These are phyloP conservation scores for Protomyces lactucae-debilis DNA, from an alignment of 1,139 yeast genomes.

Conservation along the genomic window DNA sequence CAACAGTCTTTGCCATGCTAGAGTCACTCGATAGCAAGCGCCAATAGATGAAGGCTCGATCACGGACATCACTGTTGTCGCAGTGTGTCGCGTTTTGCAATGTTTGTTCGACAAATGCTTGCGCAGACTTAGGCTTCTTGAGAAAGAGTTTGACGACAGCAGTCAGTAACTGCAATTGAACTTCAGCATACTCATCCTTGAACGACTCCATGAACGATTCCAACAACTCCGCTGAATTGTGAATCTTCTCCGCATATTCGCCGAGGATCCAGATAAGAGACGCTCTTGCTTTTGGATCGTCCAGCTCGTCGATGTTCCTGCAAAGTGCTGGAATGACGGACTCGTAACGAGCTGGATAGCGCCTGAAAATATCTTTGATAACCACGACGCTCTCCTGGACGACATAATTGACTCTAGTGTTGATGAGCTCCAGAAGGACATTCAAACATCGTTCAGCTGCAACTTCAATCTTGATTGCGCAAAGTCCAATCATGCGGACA, in stretches of 20 bases:
- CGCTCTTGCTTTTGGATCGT: slow-evolving; percentile 58
- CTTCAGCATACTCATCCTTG: slow-evolving; percentile 63
- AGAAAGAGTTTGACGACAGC: slow-evolving; percentile 73
- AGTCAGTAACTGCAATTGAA: slow-evolving; percentile 72
- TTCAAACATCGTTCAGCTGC: slow-evolving; percentile 68
- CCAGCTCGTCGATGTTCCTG: slow-evolving; percentile 55
- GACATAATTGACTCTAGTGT: slow-evolving; percentile 70
- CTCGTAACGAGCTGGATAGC: slow-evolving; percentile 67
- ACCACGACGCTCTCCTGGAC: slow-evolving; percentile 76
- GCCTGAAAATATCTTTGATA: slow-evolving; percentile 68
- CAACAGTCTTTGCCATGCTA: slow-evolving; percentile 47
- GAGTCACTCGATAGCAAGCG: slow-evolving; percentile 69
- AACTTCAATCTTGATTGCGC: slow-evolving; percentile 71
- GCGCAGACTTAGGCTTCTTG: slow-evolving; percentile 44
- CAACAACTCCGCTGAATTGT: slow-evolving; percentile 47
- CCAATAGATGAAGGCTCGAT: slow-evolving; percentile 93
- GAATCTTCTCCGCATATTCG: slow-evolving; percentile 74
- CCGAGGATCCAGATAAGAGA: slow-evolving; percentile 90
- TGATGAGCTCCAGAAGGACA: slow-evolving; percentile 65
- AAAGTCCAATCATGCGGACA: slow-evolving; percentile 77
- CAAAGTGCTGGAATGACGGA: slow-evolving; percentile 67
- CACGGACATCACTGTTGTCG: slow-evolving; percentile 89
- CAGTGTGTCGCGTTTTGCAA: slow-evolving; percentile 73
- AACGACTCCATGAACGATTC: slow-evolving; percentile 56
- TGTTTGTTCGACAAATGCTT: slow-evolving; percentile 59